Conservation (phyloP, 768 basidiomycete species). For the Albatrellus ellisii region DNA sequence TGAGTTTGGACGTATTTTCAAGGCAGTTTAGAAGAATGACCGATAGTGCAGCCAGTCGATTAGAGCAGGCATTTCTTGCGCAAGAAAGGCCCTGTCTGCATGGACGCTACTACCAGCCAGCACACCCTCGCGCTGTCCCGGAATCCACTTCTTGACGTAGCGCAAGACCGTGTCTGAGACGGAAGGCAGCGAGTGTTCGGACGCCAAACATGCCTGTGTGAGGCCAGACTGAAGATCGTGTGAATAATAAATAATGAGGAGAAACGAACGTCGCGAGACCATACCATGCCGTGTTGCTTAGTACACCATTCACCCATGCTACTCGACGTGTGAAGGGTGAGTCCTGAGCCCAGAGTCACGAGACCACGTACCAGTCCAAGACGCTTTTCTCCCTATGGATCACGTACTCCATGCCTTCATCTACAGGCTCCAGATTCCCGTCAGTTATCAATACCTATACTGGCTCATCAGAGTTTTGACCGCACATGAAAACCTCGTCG, state of each 20-base stretch:
- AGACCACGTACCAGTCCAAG: constrained; percentile 48
- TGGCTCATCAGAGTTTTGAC: no score
- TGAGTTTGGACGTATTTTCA: not conserved
- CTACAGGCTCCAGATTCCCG: constrained; percentile 68
- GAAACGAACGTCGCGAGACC: constrained; percentile 11
- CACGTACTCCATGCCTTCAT: constrained; percentile 68
- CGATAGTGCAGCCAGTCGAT: constrained; percentile 75
- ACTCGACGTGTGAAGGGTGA: not conserved
- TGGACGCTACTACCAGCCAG: constrained; percentile 89
- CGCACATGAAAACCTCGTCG: not conserved
- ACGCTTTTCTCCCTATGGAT: constrained; percentile 57
- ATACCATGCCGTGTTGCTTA: constrained; percentile 63
- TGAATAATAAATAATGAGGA: not conserved
- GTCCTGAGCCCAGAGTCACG: constrained; percentile 1
- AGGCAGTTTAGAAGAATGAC: constrained; percentile 22
- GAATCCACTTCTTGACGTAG: constrained; percentile 84
- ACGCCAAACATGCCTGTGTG: constrained; percentile 65
- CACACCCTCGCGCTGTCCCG: constrained; percentile 42
- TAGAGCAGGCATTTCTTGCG: constrained; percentile 69
- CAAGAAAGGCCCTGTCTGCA: constrained; percentile 60
- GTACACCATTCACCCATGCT: constrained; percentile 90
- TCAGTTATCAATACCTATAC: constrained; percentile 75
- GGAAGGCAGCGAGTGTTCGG: constrained; percentile 44
- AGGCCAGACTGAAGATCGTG: constrained; percentile 52
- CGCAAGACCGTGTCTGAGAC: constrained; percentile 50